These are phyloP conservation scores for Gastrodia elata DNA, from an alignment of 106 monocot genomes.

Conservation along the genomic window DNA sequence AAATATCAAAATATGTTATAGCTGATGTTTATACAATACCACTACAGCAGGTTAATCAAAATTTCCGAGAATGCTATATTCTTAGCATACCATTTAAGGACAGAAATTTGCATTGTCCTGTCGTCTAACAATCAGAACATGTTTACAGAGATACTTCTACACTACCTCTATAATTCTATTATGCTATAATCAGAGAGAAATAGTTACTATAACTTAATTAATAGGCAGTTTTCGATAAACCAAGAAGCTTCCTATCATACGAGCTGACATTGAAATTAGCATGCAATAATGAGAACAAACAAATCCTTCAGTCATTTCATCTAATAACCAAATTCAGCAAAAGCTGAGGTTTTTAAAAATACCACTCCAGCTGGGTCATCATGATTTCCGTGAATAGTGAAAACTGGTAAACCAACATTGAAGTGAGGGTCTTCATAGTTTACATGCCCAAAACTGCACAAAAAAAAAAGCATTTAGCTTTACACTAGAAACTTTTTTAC, in stretches of 20 bases:
- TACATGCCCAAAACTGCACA: constrained; percentile 90
- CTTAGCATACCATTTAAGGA: too few species aligned
- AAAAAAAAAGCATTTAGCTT: constrained; percentile 9
- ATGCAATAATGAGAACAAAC: neutral
- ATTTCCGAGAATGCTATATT: too few species aligned
- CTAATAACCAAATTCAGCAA: neutral
- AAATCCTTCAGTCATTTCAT: neutral
- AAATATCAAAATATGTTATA: too few species aligned
- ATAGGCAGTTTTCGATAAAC: neutral
- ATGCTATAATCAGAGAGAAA: too few species aligned
- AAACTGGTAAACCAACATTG: constrained; percentile 96
- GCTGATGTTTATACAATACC: too few species aligned
- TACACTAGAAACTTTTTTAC: constrained; percentile 9
- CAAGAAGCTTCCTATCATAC: neutral
- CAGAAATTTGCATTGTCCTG: too few species aligned
- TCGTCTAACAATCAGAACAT: too few species aligned
- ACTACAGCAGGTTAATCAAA: too few species aligned
- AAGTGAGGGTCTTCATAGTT: constrained; percentile 99
- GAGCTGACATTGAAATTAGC: neutral
- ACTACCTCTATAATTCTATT: too few species aligned
- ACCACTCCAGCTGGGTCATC: constrained; percentile 99
- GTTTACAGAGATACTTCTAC: too few species aligned
- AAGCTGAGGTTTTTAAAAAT: constrained; percentile 7
- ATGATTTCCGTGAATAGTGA: constrained; percentile 99
- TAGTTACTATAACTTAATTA: neutral